phyloP scores from a whole-genome alignment of 495 filamentous ascomycete species.

The Penicillium arizonense region DNA sequence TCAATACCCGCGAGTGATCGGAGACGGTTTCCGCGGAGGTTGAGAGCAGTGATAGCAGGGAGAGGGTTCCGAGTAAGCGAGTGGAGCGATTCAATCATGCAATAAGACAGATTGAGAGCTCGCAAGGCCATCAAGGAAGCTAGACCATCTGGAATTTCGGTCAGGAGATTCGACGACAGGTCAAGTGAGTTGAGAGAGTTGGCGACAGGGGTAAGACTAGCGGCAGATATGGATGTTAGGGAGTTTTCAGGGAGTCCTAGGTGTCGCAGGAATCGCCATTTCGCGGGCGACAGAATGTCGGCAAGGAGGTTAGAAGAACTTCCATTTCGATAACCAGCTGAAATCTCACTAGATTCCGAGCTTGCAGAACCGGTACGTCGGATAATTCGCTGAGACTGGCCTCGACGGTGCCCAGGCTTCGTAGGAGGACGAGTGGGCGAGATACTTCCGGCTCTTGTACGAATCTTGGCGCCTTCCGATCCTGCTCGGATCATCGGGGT shows the following conservation, averaged over 20 bases:
- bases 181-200: conserved; percentile 88
- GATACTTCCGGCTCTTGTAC: conserved; percentile 63
- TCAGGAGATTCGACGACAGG: conserved; percentile 86
- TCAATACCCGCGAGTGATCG: conserved; percentile 88
- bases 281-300: conserved; percentile 70
- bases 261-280: conserved; percentile 93
- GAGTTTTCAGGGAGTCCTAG: conserved; percentile 90
- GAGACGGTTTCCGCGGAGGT: conserved; percentile 86
- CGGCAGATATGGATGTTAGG: conserved; percentile 70
- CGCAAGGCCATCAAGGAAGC: conserved; percentile 76
- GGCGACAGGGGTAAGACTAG: conserved; percentile 76
- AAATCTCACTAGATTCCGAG: conserved; percentile 80
- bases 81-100: conserved; percentile 95
- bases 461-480: conserved; percentile 47
- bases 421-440: conserved; percentile 77
- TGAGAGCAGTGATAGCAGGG: conserved; percentile 89
- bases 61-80: conserved; percentile 83
- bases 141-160: conserved; percentile 85
- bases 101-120: conserved; percentile 88
- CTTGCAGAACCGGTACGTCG: conserved; percentile 86
- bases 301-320: conserved; percentile 71
- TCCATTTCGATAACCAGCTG: conserved; percentile 64
- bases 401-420: conserved; percentile 60
- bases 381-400: conserved; percentile 51
- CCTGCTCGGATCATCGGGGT: conserved; percentile 49